Conservation (phyloP, 2,329 filamentous ascomycete genomes). For the Rutstroemia sp. region DNA sequence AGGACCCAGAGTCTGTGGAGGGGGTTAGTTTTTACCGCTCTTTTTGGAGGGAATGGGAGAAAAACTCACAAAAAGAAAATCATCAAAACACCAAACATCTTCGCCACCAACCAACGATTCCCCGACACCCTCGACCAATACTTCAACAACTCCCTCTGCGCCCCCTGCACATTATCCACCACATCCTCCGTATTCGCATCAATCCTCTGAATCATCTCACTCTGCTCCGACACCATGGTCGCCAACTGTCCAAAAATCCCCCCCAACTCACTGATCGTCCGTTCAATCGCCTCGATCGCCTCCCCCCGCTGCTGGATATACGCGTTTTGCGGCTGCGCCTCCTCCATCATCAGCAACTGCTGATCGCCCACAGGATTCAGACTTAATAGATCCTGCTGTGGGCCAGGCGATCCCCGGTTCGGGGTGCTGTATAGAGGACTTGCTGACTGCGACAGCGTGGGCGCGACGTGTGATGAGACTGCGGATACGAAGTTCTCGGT, state of each 20-base stretch:
- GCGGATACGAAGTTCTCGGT: slow-evolving; percentile 96
- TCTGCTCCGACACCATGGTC: slow-evolving; percentile 94
- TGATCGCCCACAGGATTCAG: slow-evolving; percentile 82
- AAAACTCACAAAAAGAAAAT: slow-evolving; percentile 70
- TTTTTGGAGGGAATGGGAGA: too few relatives aligned
- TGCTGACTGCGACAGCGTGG: slow-evolving; percentile 63
- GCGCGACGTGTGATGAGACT: slow-evolving; percentile 69
- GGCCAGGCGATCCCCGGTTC: slow-evolving; percentile 56
- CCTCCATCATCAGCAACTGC: slow-evolving; percentile 87
- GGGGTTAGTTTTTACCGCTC: neutral
- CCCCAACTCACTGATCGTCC: slow-evolving; percentile 87
- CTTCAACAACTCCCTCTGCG: slow-evolving; percentile 89
- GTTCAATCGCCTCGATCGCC: slow-evolving; percentile 93
- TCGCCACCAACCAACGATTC: slow-evolving; percentile 90
- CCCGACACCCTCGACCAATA: slow-evolving; percentile 93
- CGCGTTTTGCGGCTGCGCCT: slow-evolving; percentile 74
- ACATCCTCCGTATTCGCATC: slow-evolving; percentile 97
- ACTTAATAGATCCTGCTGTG: slow-evolving; percentile 65
- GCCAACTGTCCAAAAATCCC: slow-evolving; percentile 91
- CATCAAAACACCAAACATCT: slow-evolving; percentile 87
- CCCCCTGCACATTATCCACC: slow-evolving; percentile 96
- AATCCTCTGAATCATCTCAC: slow-evolving; percentile 94
- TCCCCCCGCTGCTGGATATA: slow-evolving; percentile 93
- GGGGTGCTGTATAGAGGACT: slow-evolving; percentile 84
- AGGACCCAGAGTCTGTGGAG: slow-evolving; percentile 26